Base-by-base conservation (phyloP, 169 alveolate genomes). In the Cryptosporidium meleagridis region DNA sequence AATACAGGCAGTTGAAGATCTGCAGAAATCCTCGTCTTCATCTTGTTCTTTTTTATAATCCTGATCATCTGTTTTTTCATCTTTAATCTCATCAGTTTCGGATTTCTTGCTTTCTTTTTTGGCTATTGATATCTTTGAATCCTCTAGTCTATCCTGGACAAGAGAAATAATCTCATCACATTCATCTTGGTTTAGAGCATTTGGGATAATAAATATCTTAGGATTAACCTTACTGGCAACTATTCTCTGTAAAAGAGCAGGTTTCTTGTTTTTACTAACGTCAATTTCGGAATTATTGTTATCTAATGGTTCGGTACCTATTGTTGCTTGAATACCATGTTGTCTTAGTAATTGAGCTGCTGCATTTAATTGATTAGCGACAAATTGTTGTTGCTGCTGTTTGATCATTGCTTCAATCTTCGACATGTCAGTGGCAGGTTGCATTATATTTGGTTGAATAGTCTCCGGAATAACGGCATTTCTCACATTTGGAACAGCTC, bases 291-390 rank as follows among this genome's bases (percentile, higher is more conserved):
- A 62, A n/a, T 55, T 53, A 12, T 29, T 48, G 10, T 0, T 35
- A 69, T 18, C 23, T 44, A 70, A 45, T 29, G 85, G 85, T 21
- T 62, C 89, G 29, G 68, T 59, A 62, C 89, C 89, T 8, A 80
- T 39, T 7, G 89, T 80, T 10, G 89, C 89, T 45, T 65, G 89
- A 45, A 80, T 80, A 1, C 89, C 89, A 67, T 80, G 89, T n/a
- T 80, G 89, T 39, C 89, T 80, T 62, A 80, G 41, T 26, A 80
- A 37, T 41, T 80, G 89, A 31, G 89, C 89, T 12, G 89, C 89
- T 0, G 89, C 89, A 21, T 44, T 44, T 44, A 80, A 51, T 21
- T 80, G 89, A 14, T 14, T 80, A 21, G 55, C 65, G 4, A 80
- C 48, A 65, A 33, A 80, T 14, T 80, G 72, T 31, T 80, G 65